A percentile compares a stretch with the other conserved stretches of the same genome.
These are phyloP conservation scores for Diaporthe amygdali DNA, from an alignment of 2,329 filamentous ascomycete species.

Conservation along the genomic window DNA sequence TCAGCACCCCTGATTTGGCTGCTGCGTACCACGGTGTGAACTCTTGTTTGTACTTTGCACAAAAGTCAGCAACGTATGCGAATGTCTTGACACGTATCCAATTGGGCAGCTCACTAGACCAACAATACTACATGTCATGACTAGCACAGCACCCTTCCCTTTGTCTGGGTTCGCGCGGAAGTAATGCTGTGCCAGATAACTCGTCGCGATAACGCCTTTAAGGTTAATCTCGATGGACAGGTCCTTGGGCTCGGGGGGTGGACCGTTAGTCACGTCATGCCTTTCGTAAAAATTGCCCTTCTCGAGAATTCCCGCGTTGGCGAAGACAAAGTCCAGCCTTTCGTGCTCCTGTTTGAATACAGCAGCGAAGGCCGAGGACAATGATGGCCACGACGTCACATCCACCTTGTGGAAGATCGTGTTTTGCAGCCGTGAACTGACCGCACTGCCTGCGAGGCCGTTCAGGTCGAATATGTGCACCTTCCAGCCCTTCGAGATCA, in stretches of 20 bases:
- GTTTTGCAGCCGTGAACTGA: not conserved
- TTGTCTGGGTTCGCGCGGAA: not conserved
- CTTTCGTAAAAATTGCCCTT: not conserved
- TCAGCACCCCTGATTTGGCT: not conserved
- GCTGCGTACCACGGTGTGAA: not conserved
- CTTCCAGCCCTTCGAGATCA: not conserved
- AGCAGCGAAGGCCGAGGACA: not conserved
- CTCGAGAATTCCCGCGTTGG: not conserved
- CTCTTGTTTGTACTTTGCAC: not conserved
- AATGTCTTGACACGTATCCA: rapidly evolving
- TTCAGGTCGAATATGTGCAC: not conserved
- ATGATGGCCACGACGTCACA: not conserved
- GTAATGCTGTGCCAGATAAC: not conserved
- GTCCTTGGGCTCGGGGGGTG: not conserved
- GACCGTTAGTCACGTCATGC: not conserved
- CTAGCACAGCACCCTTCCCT: not conserved
- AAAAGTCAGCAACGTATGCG: not conserved
- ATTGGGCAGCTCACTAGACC: not conserved
- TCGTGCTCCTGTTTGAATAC: not conserved
- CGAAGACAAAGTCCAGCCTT: not conserved
- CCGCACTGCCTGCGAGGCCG: not conserved
- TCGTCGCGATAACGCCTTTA: not conserved
- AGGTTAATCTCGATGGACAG: not conserved
- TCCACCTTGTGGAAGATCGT: not conserved
- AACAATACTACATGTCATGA: not conserved